These are phyloP conservation scores for Talaromyces liani DNA, from an alignment of 495 filamentous ascomycete genomes.

Conservation along the genomic window DNA sequence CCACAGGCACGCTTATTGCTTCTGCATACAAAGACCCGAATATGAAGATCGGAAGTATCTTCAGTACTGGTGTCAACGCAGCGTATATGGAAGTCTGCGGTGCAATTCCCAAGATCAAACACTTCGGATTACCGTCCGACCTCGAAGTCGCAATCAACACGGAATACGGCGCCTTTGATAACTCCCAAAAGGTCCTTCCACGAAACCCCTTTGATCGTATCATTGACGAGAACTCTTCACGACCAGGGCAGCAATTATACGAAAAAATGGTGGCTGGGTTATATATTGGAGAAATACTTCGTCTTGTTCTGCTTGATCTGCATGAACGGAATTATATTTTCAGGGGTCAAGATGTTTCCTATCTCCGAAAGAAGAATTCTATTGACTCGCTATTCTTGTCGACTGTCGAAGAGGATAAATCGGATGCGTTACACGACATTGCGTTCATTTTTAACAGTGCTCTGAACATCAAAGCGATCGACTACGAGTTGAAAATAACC, in stretches of 20 bases:
- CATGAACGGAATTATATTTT: slow-evolving; percentile 26
- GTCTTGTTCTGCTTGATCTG: slow-evolving; percentile 31
- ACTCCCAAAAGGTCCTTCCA: slow-evolving; percentile 77
- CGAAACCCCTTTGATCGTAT: slow-evolving; percentile 46
- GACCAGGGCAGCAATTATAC: slow-evolving; percentile 38
- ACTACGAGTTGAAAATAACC: slow-evolving; percentile 68
- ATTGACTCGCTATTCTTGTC: slow-evolving; percentile 78
- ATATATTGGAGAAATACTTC: slow-evolving; percentile 41
- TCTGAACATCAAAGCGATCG: slow-evolving; percentile 55
- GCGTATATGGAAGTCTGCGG: slow-evolving; percentile 89
- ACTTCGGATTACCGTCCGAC: slow-evolving; percentile 71
- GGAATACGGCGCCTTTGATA: slow-evolving; percentile 96
- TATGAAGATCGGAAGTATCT: slow-evolving; percentile 89
- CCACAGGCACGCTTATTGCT: slow-evolving; percentile 88
- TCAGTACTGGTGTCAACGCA: slow-evolving; percentile 93
- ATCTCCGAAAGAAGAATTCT: slow-evolving; percentile 59
- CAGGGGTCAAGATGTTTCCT: slow-evolving; percentile 37
- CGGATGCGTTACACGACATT: slow-evolving; percentile 65
- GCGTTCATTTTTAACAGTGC: slow-evolving; percentile 61
- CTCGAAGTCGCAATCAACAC: slow-evolving; percentile 92
- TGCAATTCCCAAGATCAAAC: slow-evolving; percentile 76
- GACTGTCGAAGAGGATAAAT: slow-evolving; percentile 64
- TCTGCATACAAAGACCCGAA: slow-evolving; percentile 79
- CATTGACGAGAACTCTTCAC: slow-evolving; percentile 32
- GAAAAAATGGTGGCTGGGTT: slow-evolving; percentile 44